Evolutionary conservation across 75 land plant genomes (phyloP).

Genomic region (Cupressus sempervirens): DNA sequence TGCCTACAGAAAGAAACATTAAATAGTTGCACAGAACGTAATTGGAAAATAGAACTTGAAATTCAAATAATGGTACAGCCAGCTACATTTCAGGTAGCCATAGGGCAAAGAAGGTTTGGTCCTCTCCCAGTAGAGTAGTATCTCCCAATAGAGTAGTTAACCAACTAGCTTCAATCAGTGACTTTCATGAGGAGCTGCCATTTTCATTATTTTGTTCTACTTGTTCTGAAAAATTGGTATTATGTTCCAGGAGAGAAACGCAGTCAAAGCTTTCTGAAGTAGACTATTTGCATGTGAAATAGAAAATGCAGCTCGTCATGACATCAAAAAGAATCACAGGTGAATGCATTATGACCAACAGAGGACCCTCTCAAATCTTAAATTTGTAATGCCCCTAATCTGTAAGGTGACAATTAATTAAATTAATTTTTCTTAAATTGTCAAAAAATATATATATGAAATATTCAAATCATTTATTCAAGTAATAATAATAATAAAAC

Average conservation of each 20-base stretch:
- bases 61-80: not conserved
- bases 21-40: not conserved
- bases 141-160: not conserved
- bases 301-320: conserved; percentile 84
- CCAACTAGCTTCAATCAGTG: not conserved
- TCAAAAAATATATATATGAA: too few species aligned
- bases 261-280: conserved; percentile 25
- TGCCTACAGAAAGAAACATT: not conserved
- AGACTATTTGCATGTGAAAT: conserved; percentile 71
- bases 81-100: not conserved
- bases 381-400: too few species aligned
- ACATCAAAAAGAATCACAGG: conserved; percentile 59
- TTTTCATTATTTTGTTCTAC: not conserved
- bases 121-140: not conserved
- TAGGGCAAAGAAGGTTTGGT: not conserved
- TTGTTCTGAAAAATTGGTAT: not conserved
- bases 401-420: too few species aligned
- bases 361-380: conserved; percentile 73
- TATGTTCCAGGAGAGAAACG: not conserved
- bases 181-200: not conserved
- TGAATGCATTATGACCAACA: conserved; percentile 55
- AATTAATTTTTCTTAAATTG: too few species aligned
- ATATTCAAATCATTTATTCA: too few species aligned
- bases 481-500: too few species aligned
- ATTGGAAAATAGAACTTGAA: not conserved